Evolutionary conservation across 73 alveolate genomes (phyloP).

Genomic region (Tetrahymena thermophila): DNA sequence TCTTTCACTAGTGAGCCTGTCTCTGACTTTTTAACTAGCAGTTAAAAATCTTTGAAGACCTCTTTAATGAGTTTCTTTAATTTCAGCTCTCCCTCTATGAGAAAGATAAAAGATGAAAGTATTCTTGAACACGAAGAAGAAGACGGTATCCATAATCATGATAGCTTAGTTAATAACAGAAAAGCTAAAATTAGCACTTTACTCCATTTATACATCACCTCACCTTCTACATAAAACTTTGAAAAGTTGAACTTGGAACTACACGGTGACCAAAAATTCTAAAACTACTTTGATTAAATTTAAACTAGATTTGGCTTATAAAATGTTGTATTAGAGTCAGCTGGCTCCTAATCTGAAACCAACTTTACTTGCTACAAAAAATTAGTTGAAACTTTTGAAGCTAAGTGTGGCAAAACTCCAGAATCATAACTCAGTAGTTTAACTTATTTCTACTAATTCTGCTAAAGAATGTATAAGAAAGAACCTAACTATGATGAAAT

Average conservation of each 20-base stretch:
- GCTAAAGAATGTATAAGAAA: background rate
- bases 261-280: background rate
- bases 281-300: background rate
- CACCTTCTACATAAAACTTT: background rate
- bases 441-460: background rate
- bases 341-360: background rate
- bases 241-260: background rate
- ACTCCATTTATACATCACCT: background rate
- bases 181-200: background rate
- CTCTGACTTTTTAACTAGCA: conserved; percentile 29
- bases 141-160: background rate
- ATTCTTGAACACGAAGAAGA: background rate
- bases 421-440: background rate
- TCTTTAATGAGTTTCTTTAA: background rate
- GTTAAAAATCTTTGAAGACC: background rate
- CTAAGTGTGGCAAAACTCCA: background rate
- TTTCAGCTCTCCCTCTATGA: background rate
- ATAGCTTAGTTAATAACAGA: background rate
- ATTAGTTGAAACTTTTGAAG: background rate
- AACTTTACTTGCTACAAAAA: background rate
- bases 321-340: background rate
- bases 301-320: background rate
- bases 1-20: conserved; percentile 44
- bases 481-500: background rate
- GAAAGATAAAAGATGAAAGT: background rate